Percentiles rank a stretch among this genome's conserved stretches.
phyloP scores from a whole-genome alignment of 139 green algal species.

The Closterium sp. region DNA sequence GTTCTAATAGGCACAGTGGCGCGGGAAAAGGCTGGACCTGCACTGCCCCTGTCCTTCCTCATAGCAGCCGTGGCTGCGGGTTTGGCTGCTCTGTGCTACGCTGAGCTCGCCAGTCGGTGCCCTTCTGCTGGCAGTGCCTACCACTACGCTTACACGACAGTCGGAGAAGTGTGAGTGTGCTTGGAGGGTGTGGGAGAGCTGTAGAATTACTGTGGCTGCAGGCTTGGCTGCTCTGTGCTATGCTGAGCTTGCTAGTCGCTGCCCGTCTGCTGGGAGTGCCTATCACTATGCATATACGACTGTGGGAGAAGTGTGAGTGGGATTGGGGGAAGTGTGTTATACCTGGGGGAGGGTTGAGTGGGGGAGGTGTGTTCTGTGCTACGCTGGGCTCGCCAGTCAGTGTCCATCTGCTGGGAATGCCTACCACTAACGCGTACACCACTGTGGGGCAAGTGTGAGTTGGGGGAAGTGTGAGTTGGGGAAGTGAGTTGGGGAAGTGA shows the following conservation, averaged over 20 bases:
- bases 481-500: no score
- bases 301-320: slow-evolving; percentile 39
- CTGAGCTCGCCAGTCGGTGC: slow-evolving; percentile 45
- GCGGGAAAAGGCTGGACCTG: slow-evolving; percentile 18
- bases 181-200: not conserved
- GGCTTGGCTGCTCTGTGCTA: slow-evolving; percentile 43
- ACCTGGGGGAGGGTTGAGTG: no score
- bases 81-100: slow-evolving; percentile 46
- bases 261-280: slow-evolving; percentile 40
- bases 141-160: slow-evolving; percentile 47
- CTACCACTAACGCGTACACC: slow-evolving; percentile 49
- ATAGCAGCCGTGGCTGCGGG: slow-evolving; percentile 30
- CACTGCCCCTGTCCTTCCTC: slow-evolving; percentile 34
- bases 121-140: slow-evolving; percentile 47
- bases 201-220: not conserved
- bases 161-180: slow-evolving; percentile 35
- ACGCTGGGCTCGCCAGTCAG: slow-evolving; percentile 39
- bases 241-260: slow-evolving; percentile 44
- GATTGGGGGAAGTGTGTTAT: not conserved
- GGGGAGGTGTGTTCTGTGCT: no score
- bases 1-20: slow-evolving; percentile 37
- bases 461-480: no score
- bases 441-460: slow-evolving; percentile 38
- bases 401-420: slow-evolving; percentile 39
- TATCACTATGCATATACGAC: slow-evolving; percentile 52